Percentiles rank a stretch among this genome's conserved stretches.
phyloP scores from a whole-genome alignment of 2,329 filamentous ascomycete species.

The Ophiostoma ips region DNA sequence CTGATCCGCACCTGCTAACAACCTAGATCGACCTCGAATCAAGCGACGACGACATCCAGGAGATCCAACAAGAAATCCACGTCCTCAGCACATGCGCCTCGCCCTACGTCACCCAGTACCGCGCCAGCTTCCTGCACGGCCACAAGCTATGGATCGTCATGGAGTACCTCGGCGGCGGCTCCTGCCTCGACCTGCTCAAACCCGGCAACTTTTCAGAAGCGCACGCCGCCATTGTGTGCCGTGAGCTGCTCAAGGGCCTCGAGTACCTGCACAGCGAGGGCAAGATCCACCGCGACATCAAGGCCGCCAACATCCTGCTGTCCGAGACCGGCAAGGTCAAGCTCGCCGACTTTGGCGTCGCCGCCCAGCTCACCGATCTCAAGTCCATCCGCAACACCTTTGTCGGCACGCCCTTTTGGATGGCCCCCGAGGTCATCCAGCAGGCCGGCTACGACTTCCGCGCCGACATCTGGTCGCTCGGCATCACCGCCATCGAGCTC shows the following conservation, averaged over 20 bases:
- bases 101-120: conserved; percentile 90
- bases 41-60: conserved; percentile 94
- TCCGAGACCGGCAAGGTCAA: conserved; percentile 85
- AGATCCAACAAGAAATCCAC: conserved; percentile 95
- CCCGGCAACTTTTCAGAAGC: conserved; percentile 76
- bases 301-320: conserved; percentile 91
- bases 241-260: conserved; percentile 76
- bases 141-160: conserved; percentile 99
- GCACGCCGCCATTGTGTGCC: conserved; percentile 88
- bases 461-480: conserved; percentile 85
- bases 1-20: not conserved
- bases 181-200: conserved; percentile 87
- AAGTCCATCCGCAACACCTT: conserved; percentile 97
- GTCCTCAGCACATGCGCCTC: conserved; percentile 91
- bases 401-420: conserved; percentile 94
- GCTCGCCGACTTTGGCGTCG: conserved; percentile 92
- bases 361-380: conserved; percentile 91
- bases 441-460: conserved; percentile 75
- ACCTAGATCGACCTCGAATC: conserved; percentile 94
- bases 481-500: conserved; percentile 84
- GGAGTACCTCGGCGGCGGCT: conserved; percentile 93
- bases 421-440: conserved; percentile 90
- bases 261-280: conserved; percentile 89
- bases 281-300: conserved; percentile 94
- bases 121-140: conserved; percentile 86